Conservation (phyloP, 148 eudicot genomes). For the Heliamphora exappendiculata region DNA sequence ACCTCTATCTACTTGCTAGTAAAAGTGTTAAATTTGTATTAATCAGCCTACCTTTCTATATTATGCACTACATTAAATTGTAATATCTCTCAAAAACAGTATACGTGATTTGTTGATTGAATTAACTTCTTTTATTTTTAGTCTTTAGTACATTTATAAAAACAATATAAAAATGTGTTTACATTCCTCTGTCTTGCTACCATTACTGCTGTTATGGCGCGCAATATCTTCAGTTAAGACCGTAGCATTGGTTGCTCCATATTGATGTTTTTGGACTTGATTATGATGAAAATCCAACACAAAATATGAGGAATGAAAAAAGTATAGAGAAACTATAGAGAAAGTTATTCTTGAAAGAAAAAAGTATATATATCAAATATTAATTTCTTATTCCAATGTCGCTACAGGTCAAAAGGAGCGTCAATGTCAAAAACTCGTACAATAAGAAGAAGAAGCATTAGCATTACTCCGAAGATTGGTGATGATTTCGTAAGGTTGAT, state of each 20-base stretch:
- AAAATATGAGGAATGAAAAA: background rate
- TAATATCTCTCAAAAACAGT: background rate
- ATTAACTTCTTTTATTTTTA: background rate
- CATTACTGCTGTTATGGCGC: background rate
- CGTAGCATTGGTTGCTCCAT: background rate
- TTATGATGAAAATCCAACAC: background rate
- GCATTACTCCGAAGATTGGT: constrained; percentile 95
- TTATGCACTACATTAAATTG: background rate
- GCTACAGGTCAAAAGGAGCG: constrained; percentile 67
- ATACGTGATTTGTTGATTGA: background rate
- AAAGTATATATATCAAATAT: background rate
- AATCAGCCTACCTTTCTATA: background rate
- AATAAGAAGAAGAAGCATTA: constrained; percentile 77
- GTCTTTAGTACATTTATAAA: background rate
- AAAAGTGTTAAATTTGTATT: background rate
- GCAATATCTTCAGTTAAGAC: background rate
- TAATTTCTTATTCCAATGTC: background rate
- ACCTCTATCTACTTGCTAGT: background rate
- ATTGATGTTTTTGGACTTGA: background rate
- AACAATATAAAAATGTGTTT: background rate
- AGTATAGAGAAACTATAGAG: background rate
- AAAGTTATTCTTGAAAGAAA: background rate
- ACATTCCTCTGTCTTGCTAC: background rate
- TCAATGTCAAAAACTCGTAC: constrained; percentile 57
- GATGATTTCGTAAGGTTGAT: constrained; percentile 91